Base-by-base conservation (phyloP, 495 filamentous ascomycete genomes). In the Penicillium subrubescens region DNA sequence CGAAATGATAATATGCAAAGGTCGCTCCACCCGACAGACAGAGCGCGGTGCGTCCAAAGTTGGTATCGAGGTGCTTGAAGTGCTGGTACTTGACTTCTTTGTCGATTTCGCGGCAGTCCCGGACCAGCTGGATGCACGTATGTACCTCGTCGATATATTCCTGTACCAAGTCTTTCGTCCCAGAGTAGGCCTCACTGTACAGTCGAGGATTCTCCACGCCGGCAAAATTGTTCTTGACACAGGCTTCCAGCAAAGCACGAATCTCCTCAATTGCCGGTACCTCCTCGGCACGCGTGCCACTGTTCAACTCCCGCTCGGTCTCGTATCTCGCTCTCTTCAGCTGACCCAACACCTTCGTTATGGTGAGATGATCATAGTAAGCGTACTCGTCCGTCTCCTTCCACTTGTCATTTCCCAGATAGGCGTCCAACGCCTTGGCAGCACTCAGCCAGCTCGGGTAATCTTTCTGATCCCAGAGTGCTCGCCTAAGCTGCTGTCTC, bases 1-100 rank as follows among this genome's bases (percentile, higher is more conserved):
- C 95, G 60, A 98, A 95, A 71, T 99, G 95, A 71, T 97, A 97
- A 71, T 96, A 99, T 25, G 95, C 93, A 79, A 98, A 97, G 3
- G 90, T 90, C 8, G 94, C 95, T n/a, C 95, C 95, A 1, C 95
- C 95, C 10, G 92, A 96, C 5, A 98, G 81, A 74, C 94, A 98
- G 12, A 99, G 81, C 0, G 95, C 95, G 14, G 94, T 96, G 21
- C 93, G 90, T 21, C 95, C 95, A 69, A 89, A 97, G 73, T 98
- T 98, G 44, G 91, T 92, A 67, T 91, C 86, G 31, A 97, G 81
- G 52, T 95, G 90, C 72, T 92, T 95, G 81, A 96, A 96, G 62
- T 96, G 77, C n/a, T 79, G 78, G 44, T 91, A 85, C 77, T 97
- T 98, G 71, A 90, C 88, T 17, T 91, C 89, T 37, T 80, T 73